phyloP scores from a whole-genome alignment of 1,284 basidiomycete species.

The Papiliotrema nemorosa region DNA sequence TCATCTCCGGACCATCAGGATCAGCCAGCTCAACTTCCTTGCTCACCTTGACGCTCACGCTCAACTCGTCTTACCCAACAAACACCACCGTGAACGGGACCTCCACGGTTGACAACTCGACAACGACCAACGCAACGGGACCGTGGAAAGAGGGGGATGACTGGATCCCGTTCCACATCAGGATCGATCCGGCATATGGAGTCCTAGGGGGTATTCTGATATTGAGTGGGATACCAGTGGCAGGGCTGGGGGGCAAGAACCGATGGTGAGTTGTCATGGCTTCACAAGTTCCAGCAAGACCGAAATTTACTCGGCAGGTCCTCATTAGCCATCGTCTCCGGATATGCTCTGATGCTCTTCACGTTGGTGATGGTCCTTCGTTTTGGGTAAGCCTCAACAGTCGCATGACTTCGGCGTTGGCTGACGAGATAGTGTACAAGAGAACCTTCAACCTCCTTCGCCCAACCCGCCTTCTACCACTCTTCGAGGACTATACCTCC shows the following conservation, averaged over 20 bases:
- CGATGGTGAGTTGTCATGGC: constrained; percentile 60
- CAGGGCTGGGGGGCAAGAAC: constrained; percentile 89
- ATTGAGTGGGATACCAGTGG: constrained; percentile 79
- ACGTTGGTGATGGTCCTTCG: constrained; percentile 84
- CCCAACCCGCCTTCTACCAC: constrained; percentile 73
- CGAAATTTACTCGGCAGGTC: constrained; percentile 57
- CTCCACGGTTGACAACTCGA: constrained; percentile 11
- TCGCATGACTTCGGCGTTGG: background rate
- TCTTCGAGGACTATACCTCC: constrained; percentile 82
- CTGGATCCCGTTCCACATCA: constrained; percentile 57
- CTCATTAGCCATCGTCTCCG: constrained; percentile 87
- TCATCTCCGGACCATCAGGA: constrained; percentile 24
- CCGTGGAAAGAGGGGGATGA: constrained; percentile 40
- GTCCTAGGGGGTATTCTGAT: constrained; percentile 85
- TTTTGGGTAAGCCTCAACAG: constrained; percentile 59
- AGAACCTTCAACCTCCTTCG: constrained; percentile 54
- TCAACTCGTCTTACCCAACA: constrained; percentile 24
- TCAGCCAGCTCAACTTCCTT: constrained; percentile 28
- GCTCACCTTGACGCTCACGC: constrained; percentile 35
- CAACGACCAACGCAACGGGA: constrained; percentile 21
- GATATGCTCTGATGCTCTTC: constrained; percentile 79
- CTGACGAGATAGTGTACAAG: constrained; percentile 32
- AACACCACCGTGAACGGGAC: constrained; percentile 13
- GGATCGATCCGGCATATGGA: constrained; percentile 81
- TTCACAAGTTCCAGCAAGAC: background rate